These are phyloP conservation scores for Parathielavia appendiculata DNA, from an alignment of 495 filamentous ascomycete species.

Conservation along the genomic window DNA sequence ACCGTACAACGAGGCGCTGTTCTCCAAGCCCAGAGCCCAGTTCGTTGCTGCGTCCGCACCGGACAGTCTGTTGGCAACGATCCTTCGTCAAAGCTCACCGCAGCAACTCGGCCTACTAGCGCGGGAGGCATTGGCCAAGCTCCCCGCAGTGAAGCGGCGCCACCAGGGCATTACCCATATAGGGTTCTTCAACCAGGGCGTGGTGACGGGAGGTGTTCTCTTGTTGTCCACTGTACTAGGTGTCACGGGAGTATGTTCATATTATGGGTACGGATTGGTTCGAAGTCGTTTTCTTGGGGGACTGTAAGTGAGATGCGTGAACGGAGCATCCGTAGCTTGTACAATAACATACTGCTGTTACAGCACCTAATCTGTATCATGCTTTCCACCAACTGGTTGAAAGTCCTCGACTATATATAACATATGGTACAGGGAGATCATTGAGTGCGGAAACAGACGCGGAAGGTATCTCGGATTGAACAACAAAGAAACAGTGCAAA, in stretches of 20 bases:
- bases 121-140: neutral
- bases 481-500: too few relatives aligned
- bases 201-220: neutral
- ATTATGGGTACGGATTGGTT: conserved; percentile 2
- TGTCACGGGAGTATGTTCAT: neutral
- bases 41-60: conserved; percentile 17
- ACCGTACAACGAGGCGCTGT: conserved; percentile 38
- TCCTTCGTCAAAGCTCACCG: neutral
- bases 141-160: neutral
- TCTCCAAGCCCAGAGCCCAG: conserved; percentile 41
- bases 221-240: conserved; percentile 2
- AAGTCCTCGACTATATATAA: too few relatives aligned
- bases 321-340: too few relatives aligned
- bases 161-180: neutral
- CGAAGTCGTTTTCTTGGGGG: neutral
- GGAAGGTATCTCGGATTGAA: neutral
- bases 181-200: neutral
- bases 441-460: too few relatives aligned
- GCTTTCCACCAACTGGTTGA: too few relatives aligned
- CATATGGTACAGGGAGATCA: too few relatives aligned
- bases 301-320: too few relatives aligned
- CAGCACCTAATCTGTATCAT: too few relatives aligned
- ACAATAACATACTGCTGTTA: too few relatives aligned
- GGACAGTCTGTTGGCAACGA: neutral
- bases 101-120: neutral